Evolutionary conservation across 768 basidiomycete species (phyloP).

Genomic region (Leccinum arenicola): DNA sequence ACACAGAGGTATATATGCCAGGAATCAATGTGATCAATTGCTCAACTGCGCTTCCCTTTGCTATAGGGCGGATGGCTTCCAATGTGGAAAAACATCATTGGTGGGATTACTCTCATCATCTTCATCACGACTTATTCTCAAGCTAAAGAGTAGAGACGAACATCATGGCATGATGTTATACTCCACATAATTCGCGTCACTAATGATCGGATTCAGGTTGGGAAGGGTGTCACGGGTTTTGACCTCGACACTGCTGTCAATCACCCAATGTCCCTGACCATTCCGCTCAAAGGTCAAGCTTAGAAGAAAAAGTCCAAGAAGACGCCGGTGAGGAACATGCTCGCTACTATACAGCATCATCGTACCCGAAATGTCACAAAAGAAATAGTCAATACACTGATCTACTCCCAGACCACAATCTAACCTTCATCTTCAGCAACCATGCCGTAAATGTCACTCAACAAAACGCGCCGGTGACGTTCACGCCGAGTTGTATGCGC

Average conservation of each 20-base stretch:
- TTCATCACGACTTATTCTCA: not conserved
- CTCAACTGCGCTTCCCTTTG: not conserved
- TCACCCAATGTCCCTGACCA: no score
- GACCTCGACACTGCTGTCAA: constrained; percentile 50
- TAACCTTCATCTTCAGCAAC: no score
- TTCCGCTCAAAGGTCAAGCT: no score
- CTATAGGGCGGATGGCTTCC: constrained; percentile 74
- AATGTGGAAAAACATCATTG: constrained; percentile 88
- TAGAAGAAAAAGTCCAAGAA: no score
- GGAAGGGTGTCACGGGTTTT: constrained; percentile 63
- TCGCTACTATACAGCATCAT: no score
- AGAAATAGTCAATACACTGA: no score
- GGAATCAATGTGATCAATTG: not conserved
- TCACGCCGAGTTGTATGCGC: no score
- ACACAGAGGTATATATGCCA: constrained; percentile 45
- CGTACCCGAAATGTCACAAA: no score
- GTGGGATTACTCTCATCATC: constrained; percentile 29
- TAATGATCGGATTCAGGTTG: constrained; percentile 43
- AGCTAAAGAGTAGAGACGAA: constrained; percentile 55
- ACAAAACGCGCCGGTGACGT: no score
- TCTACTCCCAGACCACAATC: no score
- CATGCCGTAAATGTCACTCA: no score
- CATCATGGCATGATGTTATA: constrained; percentile 56
- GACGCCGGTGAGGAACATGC: no score
- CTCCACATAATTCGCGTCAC: not conserved